phyloP scores from a whole-genome alignment of 345 rosid species.

The Raphanus raphanistrum region DNA sequence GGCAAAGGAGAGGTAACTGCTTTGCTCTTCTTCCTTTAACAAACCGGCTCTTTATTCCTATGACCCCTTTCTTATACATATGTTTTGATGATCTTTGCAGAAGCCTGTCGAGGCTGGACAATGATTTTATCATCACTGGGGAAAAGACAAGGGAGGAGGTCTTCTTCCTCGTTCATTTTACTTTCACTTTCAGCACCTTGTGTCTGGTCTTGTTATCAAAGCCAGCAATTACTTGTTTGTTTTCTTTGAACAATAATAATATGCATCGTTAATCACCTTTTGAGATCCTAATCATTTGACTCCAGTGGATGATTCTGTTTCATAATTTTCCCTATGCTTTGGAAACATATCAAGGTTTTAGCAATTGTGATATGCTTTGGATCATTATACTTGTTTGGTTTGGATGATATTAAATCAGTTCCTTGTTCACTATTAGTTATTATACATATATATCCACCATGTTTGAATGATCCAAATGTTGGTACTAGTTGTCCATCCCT shows the following conservation, averaged over 20 bases:
- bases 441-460: background rate
- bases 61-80: background rate
- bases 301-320: slow-evolving; percentile 27
- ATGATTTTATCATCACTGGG: slow-evolving; percentile 1
- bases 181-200: slow-evolving; percentile 8
- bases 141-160: background rate
- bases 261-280: slow-evolving; percentile 27
- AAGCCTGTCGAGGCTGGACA: slow-evolving; percentile 32
- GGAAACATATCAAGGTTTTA: background rate
- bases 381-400: background rate
- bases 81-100: slow-evolving; percentile 20
- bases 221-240: slow-evolving; percentile 13
- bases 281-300: slow-evolving; percentile 1
- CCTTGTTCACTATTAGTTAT: background rate
- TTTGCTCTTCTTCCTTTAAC: slow-evolving; percentile 1
- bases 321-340: slow-evolving; percentile 11
- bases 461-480: background rate
- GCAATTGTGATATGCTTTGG: slow-evolving; percentile 13
- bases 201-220: slow-evolving; percentile 24
- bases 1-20: slow-evolving; percentile 54
- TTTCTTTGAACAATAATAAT: slow-evolving; percentile 30
- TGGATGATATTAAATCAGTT: background rate
- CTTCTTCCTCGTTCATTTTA: slow-evolving; percentile 18
- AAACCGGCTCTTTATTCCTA: background rate
- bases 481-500: background rate